Conservation (phyloP, 169 alveolate species). For the Cryptosporidium andersoni region DNA sequence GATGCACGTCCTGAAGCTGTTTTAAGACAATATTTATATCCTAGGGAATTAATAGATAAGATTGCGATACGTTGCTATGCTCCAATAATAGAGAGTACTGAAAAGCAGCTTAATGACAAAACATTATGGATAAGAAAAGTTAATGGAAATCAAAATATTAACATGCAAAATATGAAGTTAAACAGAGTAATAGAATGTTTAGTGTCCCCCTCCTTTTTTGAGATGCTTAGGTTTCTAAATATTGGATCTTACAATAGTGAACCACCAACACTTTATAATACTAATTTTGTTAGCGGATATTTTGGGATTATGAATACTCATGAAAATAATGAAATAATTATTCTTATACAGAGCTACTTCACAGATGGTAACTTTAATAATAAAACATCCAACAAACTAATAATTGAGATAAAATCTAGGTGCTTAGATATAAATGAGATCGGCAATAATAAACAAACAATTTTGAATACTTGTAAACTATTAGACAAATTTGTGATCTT, state of each 20-base stretch:
- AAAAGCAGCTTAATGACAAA: neutral
- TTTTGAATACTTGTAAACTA: constrained; percentile 19
- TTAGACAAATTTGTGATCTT: constrained; percentile 49
- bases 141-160: neutral
- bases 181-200: constrained; percentile 21
- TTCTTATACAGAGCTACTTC: constrained; percentile 27
- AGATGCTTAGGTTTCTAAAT: constrained; percentile 11
- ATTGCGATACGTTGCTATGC: constrained; percentile 3
- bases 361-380: constrained; percentile 29
- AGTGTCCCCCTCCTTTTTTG: constrained; percentile 29
- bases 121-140: neutral
- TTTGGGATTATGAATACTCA: constrained; percentile 15
- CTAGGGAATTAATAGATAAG: constrained; percentile 6
- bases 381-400: constrained; percentile 6
- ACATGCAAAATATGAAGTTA: constrained; percentile 4
- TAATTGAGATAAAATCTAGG: constrained; percentile 31
- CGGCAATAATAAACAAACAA: constrained; percentile 41
- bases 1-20: constrained; percentile 25
- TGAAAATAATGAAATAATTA: constrained; percentile 11
- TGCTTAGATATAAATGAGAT: constrained; percentile 19
- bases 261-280: constrained; percentile 54
- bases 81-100: constrained; percentile 21
- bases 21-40: constrained; percentile 45
- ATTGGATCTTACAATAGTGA: constrained; percentile 30
- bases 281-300: constrained; percentile 22